Conservation (phyloP, 2,329 filamentous ascomycete genomes). For the Penicillium sp. region DNA sequence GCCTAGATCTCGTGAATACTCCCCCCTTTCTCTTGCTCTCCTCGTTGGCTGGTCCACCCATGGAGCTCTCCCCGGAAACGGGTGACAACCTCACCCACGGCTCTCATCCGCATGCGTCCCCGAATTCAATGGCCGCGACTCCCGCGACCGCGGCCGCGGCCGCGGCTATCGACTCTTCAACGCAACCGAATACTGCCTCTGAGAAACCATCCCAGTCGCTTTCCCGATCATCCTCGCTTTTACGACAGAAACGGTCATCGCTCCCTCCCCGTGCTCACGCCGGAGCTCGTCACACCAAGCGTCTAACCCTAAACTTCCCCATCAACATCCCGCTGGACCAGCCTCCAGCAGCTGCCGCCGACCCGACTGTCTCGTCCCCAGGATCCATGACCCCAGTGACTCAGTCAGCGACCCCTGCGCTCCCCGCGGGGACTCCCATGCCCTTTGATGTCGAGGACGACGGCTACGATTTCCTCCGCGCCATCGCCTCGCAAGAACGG, state of each 20-base stretch:
- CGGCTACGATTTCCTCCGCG: constrained; percentile 74
- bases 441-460: constrained; percentile 48
- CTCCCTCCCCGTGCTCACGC: constrained; percentile 37
- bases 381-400: constrained; percentile 37
- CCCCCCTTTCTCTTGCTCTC: constrained; percentile 8
- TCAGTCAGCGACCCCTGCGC: constrained; percentile 35
- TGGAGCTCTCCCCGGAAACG: constrained; percentile 38
- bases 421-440: constrained; percentile 29
- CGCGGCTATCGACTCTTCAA: constrained; percentile 7
- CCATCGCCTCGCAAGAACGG: constrained; percentile 88
- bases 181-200: constrained; percentile 20
- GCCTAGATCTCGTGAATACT: neutral
- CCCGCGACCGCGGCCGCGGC: constrained; percentile 19
- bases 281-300: constrained; percentile 46
- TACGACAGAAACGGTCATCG: constrained; percentile 35
- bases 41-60: constrained; percentile 33
- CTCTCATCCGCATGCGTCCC: constrained; percentile 35
- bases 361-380: constrained; percentile 32
- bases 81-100: constrained; percentile 28
- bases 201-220: constrained; percentile 12
- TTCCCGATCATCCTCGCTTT: constrained; percentile 22
- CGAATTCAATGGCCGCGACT: constrained; percentile 24
- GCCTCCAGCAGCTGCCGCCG: constrained; percentile 25
- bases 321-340: constrained; percentile 39
- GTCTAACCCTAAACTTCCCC: constrained; percentile 51